Evolutionary conservation across 768 basidiomycete species (phyloP).

Genomic region (Suillus ampliporus): DNA sequence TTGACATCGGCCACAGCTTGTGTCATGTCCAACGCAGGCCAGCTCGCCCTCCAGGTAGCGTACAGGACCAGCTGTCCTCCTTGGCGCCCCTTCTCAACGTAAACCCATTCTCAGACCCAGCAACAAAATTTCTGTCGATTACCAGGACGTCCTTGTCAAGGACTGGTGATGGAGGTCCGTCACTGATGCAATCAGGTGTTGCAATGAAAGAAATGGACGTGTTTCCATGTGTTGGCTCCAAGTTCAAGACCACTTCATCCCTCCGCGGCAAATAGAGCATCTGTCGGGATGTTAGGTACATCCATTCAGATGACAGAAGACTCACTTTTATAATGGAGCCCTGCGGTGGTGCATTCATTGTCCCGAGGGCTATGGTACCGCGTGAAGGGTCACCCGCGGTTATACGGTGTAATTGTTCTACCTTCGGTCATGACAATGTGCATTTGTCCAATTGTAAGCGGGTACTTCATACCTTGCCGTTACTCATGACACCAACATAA

Average conservation of each 20-base stretch:
- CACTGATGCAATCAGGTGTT: conserved; percentile 21
- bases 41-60: conserved; percentile 40
- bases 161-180: conserved; percentile 14
- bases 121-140: conserved; percentile 43
- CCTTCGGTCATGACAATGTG: neutral
- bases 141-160: conserved; percentile 21
- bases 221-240: conserved; percentile 7
- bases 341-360: conserved; percentile 51
- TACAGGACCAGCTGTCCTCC: conserved; percentile 45
- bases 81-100: conserved; percentile 35
- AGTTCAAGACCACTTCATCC: conserved; percentile 7
- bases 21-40: conserved; percentile 23
- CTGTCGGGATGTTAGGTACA: conserved; percentile 31
- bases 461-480: conserved; percentile 21
- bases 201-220: conserved; percentile 29
- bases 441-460: neutral
- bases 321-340: conserved; percentile 61
- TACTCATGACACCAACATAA: conserved; percentile 51
- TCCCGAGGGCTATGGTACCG: conserved; percentile 67
- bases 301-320: conserved; percentile 6
- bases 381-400: conserved; percentile 75
- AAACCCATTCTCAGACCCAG: conserved; percentile 61
- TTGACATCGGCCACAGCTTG: conserved; percentile 17
- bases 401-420: conserved; percentile 55
- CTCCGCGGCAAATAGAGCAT: conserved; percentile 47